Conservation (phyloP, 192 early-diverging fungal genomes). For the Dimargaris verticillata region DNA sequence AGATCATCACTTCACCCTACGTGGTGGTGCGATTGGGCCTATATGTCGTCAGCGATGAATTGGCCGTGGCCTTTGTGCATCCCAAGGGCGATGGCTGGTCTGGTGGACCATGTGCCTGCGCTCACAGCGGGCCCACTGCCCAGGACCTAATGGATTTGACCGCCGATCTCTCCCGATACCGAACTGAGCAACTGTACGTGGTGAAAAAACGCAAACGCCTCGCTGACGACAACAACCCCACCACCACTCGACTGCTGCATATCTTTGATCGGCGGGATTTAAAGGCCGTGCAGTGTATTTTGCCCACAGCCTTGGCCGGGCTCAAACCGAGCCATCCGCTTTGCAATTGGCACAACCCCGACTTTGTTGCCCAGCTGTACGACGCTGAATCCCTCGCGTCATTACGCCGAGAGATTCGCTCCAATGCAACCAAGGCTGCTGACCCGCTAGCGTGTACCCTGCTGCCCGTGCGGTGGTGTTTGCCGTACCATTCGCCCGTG, state of each 20-base stretch:
- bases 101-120: too few relatives aligned
- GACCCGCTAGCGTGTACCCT: not conserved
- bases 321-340: not conserved
- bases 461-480: not conserved
- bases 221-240: too few relatives aligned
- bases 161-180: too few relatives aligned
- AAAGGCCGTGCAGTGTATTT: not conserved
- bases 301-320: not conserved
- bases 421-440: not conserved
- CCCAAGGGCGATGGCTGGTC: too few relatives aligned
- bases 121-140: too few relatives aligned
- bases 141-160: too few relatives aligned
- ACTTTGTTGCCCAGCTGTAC: not conserved
- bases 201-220: too few relatives aligned
- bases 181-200: too few relatives aligned
- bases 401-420: not conserved
- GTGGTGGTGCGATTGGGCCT: not conserved
- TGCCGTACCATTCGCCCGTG: not conserved
- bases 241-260: not conserved
- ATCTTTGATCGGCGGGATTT: not conserved
- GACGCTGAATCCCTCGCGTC: slow-evolving; percentile 1
- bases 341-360: not conserved
- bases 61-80: not conserved
- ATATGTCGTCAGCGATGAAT: not conserved
- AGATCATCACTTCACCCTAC: too few relatives aligned